Conservation (phyloP, 495 filamentous ascomycete species). For the Aspergillus kassunensis region DNA sequence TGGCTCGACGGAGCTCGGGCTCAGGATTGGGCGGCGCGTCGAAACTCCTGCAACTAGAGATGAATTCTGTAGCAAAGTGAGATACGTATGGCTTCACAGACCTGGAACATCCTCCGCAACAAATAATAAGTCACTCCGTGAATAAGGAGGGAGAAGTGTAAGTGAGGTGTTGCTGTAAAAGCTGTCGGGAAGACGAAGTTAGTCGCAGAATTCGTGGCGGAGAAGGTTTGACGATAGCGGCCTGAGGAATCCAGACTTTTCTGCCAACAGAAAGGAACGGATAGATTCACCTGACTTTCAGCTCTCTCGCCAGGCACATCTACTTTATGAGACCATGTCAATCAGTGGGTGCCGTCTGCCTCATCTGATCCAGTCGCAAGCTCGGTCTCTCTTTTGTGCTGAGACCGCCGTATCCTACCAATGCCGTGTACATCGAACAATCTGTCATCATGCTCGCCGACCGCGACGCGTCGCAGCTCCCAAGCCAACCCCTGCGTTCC, state of each 20-base stretch:
- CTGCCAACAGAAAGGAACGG: constrained; percentile 10
- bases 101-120: constrained; percentile 41
- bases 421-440: constrained; percentile 25
- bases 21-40: constrained; percentile 30
- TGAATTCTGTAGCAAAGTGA: constrained; percentile 25
- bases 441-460: constrained; percentile 35
- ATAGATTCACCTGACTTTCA: not conserved
- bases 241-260: constrained; percentile 16
- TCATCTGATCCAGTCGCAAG: constrained; percentile 8
- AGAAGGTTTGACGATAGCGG: constrained; percentile 25
- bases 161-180: constrained; percentile 14
- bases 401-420: constrained; percentile 8
- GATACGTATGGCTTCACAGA: constrained; percentile 33
- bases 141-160: constrained; percentile 15
- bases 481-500: constrained; percentile 11
- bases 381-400: not conserved
- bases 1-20: constrained; percentile 35
- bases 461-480: constrained; percentile 17
- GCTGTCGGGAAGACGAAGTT: constrained; percentile 20
- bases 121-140: constrained; percentile 30
- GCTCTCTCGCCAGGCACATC: not conserved
- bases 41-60: constrained; percentile 25
- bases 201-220: constrained; percentile 45
- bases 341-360: constrained; percentile 19
- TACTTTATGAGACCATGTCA: constrained; percentile 9